phyloP scores from a whole-genome alignment of 768 basidiomycete species.

The Coprinellus micaceus region DNA sequence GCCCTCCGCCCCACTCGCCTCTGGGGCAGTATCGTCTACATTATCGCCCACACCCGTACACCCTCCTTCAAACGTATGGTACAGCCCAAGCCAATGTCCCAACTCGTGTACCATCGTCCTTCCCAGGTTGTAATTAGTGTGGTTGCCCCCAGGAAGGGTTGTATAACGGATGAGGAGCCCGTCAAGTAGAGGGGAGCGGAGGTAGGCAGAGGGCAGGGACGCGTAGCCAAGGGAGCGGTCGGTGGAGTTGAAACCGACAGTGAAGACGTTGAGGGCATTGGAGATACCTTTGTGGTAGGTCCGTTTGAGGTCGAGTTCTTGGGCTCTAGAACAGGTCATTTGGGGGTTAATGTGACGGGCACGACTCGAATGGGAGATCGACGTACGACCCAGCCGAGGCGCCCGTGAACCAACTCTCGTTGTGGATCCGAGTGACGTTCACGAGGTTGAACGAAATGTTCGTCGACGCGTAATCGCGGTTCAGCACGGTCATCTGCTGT shows the following conservation, averaged over 20 bases:
- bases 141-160: conserved; percentile 38
- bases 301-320: conserved; percentile 33
- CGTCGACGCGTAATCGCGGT: conserved; percentile 32
- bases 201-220: conserved; percentile 43
- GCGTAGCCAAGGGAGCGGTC: conserved; percentile 41
- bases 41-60: conserved; percentile 34
- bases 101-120: conserved; percentile 47
- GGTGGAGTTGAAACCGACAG: conserved; percentile 26
- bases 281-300: conserved; percentile 37
- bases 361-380: not conserved
- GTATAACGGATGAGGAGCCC: conserved; percentile 40
- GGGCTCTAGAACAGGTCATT: conserved; percentile 22
- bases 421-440: conserved; percentile 35
- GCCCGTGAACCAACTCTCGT: conserved; percentile 40
- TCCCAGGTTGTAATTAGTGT: conserved; percentile 39
- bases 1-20: conserved; percentile 32
- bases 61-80: conserved; percentile 45
- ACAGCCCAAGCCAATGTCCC: conserved; percentile 48
- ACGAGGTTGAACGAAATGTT: conserved; percentile 35
- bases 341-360: not conserved
- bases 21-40: conserved; percentile 42
- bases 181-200: conserved; percentile 34
- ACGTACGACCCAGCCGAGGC: conserved; percentile 27
- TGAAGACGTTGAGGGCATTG: conserved; percentile 35
- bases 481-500: conserved; percentile 39